Evolutionary conservation across 169 alveolate species (phyloP).

Genomic region (Cyclospora cayetanensis): DNA sequence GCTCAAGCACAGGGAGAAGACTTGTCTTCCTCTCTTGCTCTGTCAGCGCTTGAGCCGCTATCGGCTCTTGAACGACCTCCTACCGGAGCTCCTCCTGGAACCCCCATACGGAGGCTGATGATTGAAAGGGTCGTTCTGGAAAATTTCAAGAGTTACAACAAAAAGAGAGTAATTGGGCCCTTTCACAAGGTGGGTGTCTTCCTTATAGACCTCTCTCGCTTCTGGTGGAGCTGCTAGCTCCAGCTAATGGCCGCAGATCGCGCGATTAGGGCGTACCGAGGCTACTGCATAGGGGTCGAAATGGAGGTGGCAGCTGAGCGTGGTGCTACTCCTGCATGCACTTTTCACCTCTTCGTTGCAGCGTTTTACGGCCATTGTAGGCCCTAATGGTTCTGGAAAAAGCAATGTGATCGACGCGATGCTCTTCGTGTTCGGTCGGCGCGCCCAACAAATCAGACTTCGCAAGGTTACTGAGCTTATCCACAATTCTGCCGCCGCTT

Average conservation of each 20-base stretch:
- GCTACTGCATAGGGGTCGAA: too few relatives aligned
- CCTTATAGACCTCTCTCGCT: not conserved
- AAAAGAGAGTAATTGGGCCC: constrained; percentile 67
- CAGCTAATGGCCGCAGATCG: too few relatives aligned
- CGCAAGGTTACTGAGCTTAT: constrained; percentile 94
- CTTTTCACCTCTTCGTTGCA: not conserved
- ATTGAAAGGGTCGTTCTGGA: constrained; percentile 71
- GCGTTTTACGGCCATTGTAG: constrained; percentile 93
- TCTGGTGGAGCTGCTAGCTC: not conserved
- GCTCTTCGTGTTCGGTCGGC: constrained; percentile 98
- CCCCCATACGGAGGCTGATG: constrained; percentile 66
- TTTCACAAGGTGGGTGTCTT: constrained; percentile 61
- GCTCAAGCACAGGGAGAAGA: not conserved
- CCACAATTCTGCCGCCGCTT: constrained; percentile 89
- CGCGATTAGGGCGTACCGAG: too few relatives aligned
- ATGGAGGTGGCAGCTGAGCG: too few relatives aligned
- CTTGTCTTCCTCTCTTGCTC: not conserved
- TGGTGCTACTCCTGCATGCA: not conserved
- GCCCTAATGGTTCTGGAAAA: constrained; percentile 99
- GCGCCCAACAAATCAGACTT: constrained; percentile 97
- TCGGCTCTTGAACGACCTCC: not conserved
- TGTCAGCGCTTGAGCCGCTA: not conserved
- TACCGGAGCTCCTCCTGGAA: not conserved
- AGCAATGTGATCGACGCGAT: constrained; percentile 99
- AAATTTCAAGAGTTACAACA: constrained; percentile 79